These are phyloP conservation scores for Dicorynia guianensis DNA, from an alignment of 306 rosid genomes.

Conservation along the genomic window DNA sequence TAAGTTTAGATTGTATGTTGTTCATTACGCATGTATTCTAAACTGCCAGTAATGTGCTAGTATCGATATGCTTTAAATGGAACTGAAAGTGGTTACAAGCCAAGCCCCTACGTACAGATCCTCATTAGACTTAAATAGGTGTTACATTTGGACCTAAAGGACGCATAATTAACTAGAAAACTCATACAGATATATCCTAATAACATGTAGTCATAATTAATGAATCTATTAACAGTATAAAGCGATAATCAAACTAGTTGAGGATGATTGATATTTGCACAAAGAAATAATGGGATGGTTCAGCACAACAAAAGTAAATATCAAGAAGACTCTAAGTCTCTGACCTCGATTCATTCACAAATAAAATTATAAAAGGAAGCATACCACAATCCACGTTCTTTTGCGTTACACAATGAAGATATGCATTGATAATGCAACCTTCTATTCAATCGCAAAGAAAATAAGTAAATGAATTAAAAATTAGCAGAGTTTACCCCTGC, in stretches of 20 bases:
- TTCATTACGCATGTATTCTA: constrained; percentile 1
- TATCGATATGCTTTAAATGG: not conserved
- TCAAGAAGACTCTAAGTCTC: not conserved
- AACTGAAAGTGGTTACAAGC: not conserved
- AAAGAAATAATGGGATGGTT: not conserved
- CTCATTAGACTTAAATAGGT: constrained; percentile 6
- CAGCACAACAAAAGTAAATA: not conserved
- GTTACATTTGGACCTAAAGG: constrained; percentile 13
- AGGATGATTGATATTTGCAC: not conserved
- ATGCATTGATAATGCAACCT: no score
- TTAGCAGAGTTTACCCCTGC: no score
- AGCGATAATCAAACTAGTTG: not conserved
- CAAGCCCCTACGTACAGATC: constrained; percentile 11
- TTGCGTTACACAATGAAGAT: no score
- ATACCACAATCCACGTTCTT: not conserved
- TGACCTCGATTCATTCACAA: not conserved
- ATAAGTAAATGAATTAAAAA: no score
- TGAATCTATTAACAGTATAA: no score
- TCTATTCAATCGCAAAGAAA: no score
- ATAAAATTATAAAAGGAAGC: constrained; percentile 4
- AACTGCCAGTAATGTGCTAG: not conserved
- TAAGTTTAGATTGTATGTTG: constrained; percentile 32
- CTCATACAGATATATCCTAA: not conserved
- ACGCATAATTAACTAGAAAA: constrained; percentile 26
- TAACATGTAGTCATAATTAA: not conserved